These are phyloP conservation scores for Candolleomyces eurysporus DNA, from an alignment of 768 basidiomycete genomes.

Conservation along the genomic window DNA sequence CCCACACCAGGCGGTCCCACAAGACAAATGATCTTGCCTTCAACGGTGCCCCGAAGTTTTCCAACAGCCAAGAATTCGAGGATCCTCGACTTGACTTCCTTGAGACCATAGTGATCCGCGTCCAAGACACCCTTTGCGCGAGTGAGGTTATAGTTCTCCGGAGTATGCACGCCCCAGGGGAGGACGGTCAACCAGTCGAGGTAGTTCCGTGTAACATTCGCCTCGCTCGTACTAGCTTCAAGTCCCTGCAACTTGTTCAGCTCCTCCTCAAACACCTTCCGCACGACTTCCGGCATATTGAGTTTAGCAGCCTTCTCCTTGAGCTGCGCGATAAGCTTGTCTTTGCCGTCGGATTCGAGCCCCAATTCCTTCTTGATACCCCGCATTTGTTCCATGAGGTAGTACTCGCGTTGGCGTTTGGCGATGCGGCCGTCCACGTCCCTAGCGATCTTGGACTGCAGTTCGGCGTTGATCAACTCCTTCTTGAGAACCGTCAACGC, in stretches of 20 bases:
- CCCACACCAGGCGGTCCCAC: conserved; percentile 98
- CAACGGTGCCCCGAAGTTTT: conserved; percentile 88
- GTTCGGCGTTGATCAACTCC: conserved; percentile 94
- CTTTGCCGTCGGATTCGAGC: conserved; percentile 94
- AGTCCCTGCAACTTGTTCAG: conserved; percentile 84
- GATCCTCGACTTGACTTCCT: conserved; percentile 90
- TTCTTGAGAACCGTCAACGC: conserved; percentile 93
- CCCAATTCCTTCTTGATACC: conserved; percentile 96
- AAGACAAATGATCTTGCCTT: conserved; percentile 97
- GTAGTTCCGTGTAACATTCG: conserved; percentile 92
- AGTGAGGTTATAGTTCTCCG: conserved; percentile 86
- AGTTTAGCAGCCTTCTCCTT: conserved; percentile 76
- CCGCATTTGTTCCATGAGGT: conserved; percentile 95
- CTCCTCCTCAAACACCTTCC: conserved; percentile 97
- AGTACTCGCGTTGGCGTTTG: conserved; percentile 91
- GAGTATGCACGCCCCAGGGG: conserved; percentile 94
- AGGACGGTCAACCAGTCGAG: conserved; percentile 94
- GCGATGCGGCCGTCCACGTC: conserved; percentile 96
- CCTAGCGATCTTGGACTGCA: conserved; percentile 88
- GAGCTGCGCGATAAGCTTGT: conserved; percentile 91
- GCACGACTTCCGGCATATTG: conserved; percentile 87
- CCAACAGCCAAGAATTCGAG: conserved; percentile 96
- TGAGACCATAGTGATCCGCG: conserved; percentile 91
- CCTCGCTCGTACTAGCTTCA: conserved; percentile 89
- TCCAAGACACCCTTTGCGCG: conserved; percentile 85